phyloP scores from a whole-genome alignment of 2,329 filamentous ascomycete genomes.

The Ophiosphaerella herpotricha region DNA sequence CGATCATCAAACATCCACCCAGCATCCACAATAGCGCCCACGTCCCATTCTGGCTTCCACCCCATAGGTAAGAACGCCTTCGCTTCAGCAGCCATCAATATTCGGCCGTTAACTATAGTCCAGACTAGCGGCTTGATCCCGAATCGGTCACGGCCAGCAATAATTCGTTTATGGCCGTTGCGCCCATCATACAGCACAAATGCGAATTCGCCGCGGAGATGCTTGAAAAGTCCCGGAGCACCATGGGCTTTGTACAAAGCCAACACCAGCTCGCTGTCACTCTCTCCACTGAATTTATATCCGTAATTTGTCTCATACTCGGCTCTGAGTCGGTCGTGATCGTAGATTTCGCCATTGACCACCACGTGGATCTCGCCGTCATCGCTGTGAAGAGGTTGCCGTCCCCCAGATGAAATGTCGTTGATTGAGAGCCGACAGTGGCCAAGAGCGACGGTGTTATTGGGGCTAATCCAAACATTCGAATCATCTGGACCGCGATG shows the following conservation, averaged over 20 bases:
- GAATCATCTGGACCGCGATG: too few relatives aligned
- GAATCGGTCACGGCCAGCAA: slow-evolving; percentile 60
- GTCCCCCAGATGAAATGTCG: slow-evolving; percentile 22
- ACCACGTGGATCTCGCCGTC: slow-evolving; percentile 54
- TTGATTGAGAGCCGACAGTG: slow-evolving; percentile 30
- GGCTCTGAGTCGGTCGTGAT: slow-evolving; percentile 52
- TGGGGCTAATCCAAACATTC: too few relatives aligned
- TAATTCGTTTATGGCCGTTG: slow-evolving; percentile 31
- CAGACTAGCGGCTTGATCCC: slow-evolving; percentile 63
- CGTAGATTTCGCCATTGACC: slow-evolving; percentile 64
- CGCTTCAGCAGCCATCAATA: slow-evolving; percentile 58
- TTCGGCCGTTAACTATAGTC: slow-evolving; percentile 45
- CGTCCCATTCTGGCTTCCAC: slow-evolving; percentile 59
- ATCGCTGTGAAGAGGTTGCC: slow-evolving; percentile 26
- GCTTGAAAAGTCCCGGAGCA: slow-evolving; percentile 45
- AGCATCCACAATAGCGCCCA: slow-evolving; percentile 49
- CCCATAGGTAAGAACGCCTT: slow-evolving; percentile 59
- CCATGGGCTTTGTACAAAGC: slow-evolving; percentile 55
- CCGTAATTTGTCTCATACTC: slow-evolving; percentile 30
- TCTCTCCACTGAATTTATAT: slow-evolving; percentile 53
- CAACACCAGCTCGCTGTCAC: slow-evolving; percentile 59
- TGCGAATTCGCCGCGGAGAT: slow-evolving; percentile 60
- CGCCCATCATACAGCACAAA: slow-evolving; percentile 57
- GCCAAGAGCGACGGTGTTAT: slow-evolving; percentile 11
- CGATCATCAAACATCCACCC: slow-evolving; percentile 52